Conservation (phyloP, 306 rosid species). For the Quercus suber region DNA sequence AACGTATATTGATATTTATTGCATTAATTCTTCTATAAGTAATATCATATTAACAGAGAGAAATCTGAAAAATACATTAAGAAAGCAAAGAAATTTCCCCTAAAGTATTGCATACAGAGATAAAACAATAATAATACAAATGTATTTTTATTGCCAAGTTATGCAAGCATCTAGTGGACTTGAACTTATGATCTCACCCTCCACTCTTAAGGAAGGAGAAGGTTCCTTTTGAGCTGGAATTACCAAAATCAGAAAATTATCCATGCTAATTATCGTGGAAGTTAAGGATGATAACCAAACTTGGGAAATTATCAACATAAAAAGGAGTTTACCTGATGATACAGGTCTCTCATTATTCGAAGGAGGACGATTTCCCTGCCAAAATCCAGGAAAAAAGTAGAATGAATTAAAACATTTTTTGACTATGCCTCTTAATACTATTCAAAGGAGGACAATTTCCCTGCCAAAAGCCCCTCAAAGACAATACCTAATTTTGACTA, state of each 20-base stretch:
- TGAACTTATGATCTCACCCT: background rate
- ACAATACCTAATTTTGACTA: too few relatives aligned
- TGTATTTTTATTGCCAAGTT: background rate
- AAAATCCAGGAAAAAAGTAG: slow-evolving; percentile 9
- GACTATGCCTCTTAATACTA: too few relatives aligned
- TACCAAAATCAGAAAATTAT: background rate
- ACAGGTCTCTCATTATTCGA: slow-evolving; percentile 24
- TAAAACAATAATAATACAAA: background rate
- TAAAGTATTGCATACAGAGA: background rate
- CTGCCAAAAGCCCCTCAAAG: too few relatives aligned
- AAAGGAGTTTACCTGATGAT: slow-evolving; percentile 32
- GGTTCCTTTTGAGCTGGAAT: background rate
- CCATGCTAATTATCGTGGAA: background rate
- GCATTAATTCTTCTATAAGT: background rate
- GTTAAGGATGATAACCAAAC: background rate
- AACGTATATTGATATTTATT: too few relatives aligned
- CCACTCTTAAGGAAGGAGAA: background rate
- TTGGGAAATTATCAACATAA: background rate
- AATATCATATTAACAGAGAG: background rate
- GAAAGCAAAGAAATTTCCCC: background rate
- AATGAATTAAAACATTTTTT: too few relatives aligned
- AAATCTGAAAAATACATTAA: background rate
- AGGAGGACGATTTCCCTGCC: slow-evolving; percentile 32
- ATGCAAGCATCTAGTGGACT: background rate
- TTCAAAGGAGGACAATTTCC: too few relatives aligned